phyloP scores from a whole-genome alignment of 169 alveolate species.

The Plasmodium knowlesi region DNA sequence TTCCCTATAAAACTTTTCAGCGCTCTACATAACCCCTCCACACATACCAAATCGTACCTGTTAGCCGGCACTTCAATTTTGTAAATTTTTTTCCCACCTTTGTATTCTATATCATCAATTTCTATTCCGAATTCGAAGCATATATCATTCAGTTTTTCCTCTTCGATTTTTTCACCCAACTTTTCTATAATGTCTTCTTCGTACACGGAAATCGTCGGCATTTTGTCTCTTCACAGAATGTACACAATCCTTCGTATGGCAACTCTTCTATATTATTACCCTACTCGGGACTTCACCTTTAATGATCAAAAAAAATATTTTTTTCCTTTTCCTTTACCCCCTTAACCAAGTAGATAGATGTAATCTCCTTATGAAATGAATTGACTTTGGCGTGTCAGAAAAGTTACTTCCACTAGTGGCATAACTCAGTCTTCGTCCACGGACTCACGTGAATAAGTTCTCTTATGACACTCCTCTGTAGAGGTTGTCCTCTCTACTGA shows the following conservation, averaged over 20 bases:
- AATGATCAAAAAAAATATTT: not conserved
- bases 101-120: slow-evolving; percentile 92
- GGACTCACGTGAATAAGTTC: not conserved
- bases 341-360: not conserved
- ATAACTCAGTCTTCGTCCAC: not conserved
- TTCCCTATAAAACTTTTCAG: slow-evolving; percentile 79
- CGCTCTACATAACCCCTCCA: slow-evolving; percentile 87
- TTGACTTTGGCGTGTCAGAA: not conserved
- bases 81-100: slow-evolving; percentile 84
- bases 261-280: not conserved
- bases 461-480: not conserved
- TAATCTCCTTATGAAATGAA: not conserved
- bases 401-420: not conserved
- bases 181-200: slow-evolving; percentile 80
- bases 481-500: not conserved
- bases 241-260: not conserved
- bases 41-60: slow-evolving; percentile 83
- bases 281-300: not conserved
- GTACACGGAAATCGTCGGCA: slow-evolving; percentile 90
- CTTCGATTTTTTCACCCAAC: slow-evolving; percentile 85
- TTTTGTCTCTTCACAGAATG: not conserved
- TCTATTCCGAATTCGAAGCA: slow-evolving; percentile 98
- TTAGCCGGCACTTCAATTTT: slow-evolving; percentile 84
- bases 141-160: slow-evolving; percentile 92
- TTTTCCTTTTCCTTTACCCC: not conserved